phyloP scores from a whole-genome alignment of 495 filamentous ascomycete species.

The Diplogelasinospora grovesii region DNA sequence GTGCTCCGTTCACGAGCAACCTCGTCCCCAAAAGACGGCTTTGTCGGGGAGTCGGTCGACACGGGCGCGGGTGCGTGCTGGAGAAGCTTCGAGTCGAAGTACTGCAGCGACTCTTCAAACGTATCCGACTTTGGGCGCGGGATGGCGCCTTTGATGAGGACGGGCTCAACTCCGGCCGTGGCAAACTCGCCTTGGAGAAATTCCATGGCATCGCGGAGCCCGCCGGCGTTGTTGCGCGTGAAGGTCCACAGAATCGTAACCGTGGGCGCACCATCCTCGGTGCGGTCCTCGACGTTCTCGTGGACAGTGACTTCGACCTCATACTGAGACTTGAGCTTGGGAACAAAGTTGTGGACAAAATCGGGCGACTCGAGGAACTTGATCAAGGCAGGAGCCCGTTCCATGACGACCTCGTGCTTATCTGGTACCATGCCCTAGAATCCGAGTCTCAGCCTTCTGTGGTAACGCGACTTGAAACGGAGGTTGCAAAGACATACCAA shows the following conservation, averaged over 20 bases:
- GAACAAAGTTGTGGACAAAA: conserved; percentile 68
- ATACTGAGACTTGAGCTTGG: conserved; percentile 83
- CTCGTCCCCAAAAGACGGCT: conserved; percentile 70
- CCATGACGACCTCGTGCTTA: conserved; percentile 82
- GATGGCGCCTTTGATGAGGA: conserved; percentile 83
- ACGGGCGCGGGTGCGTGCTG: conserved; percentile 79
- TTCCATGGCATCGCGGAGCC: conserved; percentile 91
- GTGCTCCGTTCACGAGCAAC: conserved; percentile 67
- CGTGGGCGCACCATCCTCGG: conserved; percentile 46
- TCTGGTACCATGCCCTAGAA: conserved; percentile 88
- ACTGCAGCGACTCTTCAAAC: conserved; percentile 92
- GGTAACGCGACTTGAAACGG: conserved; percentile 20
- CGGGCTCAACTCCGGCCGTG: conserved; percentile 74
- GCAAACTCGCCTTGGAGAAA: conserved; percentile 80
- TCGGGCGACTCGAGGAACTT: conserved; percentile 71
- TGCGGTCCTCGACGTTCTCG: conserved; percentile 46
- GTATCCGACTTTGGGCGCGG: conserved; percentile 96
- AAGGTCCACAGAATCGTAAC: conserved; percentile 57
- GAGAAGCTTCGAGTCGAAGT: conserved; percentile 92
- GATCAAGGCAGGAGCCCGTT: conserved; percentile 62
- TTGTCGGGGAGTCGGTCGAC: conserved; percentile 76
- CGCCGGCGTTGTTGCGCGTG: conserved; percentile 95
- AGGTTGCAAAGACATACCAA: conserved; percentile 49
- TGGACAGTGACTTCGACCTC: conserved; percentile 75
- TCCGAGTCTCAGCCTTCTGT: too few relatives aligned